Conservation (phyloP, 352 stramenopile species). For the Globisporangium lucens region DNA sequence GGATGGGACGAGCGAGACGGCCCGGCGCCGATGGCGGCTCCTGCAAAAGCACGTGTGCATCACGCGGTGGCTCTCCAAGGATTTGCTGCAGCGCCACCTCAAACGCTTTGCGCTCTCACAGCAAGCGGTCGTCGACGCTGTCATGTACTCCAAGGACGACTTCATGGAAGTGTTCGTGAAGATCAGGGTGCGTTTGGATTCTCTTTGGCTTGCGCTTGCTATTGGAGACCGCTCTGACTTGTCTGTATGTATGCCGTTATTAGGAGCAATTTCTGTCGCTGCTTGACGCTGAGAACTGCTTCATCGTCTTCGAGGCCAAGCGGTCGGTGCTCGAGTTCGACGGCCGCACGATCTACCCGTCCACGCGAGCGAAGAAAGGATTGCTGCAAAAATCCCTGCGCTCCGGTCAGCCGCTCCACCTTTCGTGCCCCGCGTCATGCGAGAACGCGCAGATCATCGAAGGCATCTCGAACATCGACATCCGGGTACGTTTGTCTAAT, state of each 20-base stretch:
- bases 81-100: slow-evolving; percentile 38
- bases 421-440: slow-evolving; percentile 21
- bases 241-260: not conserved
- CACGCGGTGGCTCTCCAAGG: slow-evolving; percentile 58
- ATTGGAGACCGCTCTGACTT: not conserved
- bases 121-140: slow-evolving; percentile 45
- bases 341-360: slow-evolving; percentile 45
- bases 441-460: slow-evolving; percentile 21
- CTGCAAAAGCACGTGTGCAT: slow-evolving; percentile 64
- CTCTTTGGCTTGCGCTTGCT: no score
- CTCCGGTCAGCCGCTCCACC: slow-evolving; percentile 39
- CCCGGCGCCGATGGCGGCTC: slow-evolving; percentile 46
- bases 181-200: slow-evolving; percentile 26
- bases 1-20: slow-evolving; percentile 28
- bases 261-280: slow-evolving; percentile 58
- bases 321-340: slow-evolving; percentile 58
- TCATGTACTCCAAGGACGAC: slow-evolving; percentile 39
- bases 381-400: slow-evolving; percentile 23
- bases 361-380: slow-evolving; percentile 24
- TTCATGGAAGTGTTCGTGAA: slow-evolving; percentile 52
- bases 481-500: slow-evolving; percentile 29
- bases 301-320: slow-evolving; percentile 56
- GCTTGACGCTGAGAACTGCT: slow-evolving; percentile 58
- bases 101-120: slow-evolving; percentile 53
- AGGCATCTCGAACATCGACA: slow-evolving; percentile 31